Evolutionary conservation across 1,139 yeast genomes (phyloP), one percentile per base, ranked within the genome.

Genomic region (Arxiozyma slooffiae): DNA sequence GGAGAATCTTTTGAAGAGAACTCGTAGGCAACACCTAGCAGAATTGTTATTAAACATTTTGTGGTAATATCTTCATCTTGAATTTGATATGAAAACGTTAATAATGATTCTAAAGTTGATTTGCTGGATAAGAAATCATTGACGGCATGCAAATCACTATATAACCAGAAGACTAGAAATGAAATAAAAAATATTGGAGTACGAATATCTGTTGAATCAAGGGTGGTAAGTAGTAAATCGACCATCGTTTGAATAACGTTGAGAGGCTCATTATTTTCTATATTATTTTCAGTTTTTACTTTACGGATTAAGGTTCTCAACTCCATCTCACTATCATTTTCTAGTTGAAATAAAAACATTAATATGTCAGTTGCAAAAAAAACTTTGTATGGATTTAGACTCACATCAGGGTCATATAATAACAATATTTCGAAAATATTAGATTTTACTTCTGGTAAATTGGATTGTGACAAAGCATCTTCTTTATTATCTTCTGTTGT

Each of bases 351-450:
- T 4, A 89, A 63, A 52, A 78, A 79, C 51, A 85, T 71, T 41
- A 92, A 63, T 4, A 87, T 72, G 2, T 81, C 76, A 1, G 87
- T 73, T 0, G 97, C 82, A 69, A 92, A 90, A 95, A 96, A 94
- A 0, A 81, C 71, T 60, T 82, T 80, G 64, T 88, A 92, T 0
- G 98, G 97, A 58, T 94, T 90, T 43, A 89, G 68, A 52, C 82
- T 79, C 46, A 78, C 70, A 20, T 85, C 89, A 1, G 87, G 78
- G 58, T 89, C 94, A 60, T 85, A 88, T 57, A 85, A 94, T 62
- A 88, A 76, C 7, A 92, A 68, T 0, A 85, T 78, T 21, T 80
- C 72, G 51, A 92, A 80, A 1, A 92, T 67, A 62, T 87, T 87
- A 5, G 54, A 42, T 22, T 57, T 57, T 6, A 45, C 14, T 6